phyloP scores from a whole-genome alignment of 192 early-diverging fungal genomes.

The Rhizophagus sp. region DNA sequence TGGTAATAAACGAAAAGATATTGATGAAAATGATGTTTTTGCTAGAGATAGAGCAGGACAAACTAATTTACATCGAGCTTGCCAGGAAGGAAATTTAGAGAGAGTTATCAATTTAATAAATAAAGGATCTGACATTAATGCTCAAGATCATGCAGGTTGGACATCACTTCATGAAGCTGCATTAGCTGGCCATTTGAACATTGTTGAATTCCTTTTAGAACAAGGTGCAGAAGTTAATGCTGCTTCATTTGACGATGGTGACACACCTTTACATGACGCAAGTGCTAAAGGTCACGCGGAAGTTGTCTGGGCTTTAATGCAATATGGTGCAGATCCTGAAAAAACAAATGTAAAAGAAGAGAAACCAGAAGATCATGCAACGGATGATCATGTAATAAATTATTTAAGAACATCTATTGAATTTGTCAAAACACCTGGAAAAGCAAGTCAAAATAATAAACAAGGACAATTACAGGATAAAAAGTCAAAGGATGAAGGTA shows the following conservation, averaged over 20 bases:
- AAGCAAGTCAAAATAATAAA: conserved; percentile 9
- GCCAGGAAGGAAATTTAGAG: conserved; percentile 52
- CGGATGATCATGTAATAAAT: background rate
- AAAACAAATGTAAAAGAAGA: conserved; percentile 52
- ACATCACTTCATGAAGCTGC: conserved; percentile 63
- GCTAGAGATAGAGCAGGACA: conserved; percentile 41
- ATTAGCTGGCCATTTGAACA: conserved; percentile 44
- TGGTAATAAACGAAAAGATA: background rate
- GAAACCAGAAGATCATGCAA: conserved; percentile 55
- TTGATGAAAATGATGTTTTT: conserved; percentile 24
- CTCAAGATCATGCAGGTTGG: conserved; percentile 65
- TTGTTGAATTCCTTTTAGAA: conserved; percentile 50
- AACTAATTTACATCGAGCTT: conserved; percentile 51
- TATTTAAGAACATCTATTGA: background rate
- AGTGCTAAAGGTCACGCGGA: conserved; percentile 55
- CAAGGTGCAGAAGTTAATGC: conserved; percentile 62
- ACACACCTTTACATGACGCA: conserved; percentile 69
- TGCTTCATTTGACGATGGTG: conserved; percentile 51
- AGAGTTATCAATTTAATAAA: conserved; percentile 49
- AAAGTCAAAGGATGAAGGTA: background rate
- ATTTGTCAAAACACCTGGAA: background rate
- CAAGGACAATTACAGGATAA: conserved; percentile 3
- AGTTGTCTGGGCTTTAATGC: conserved; percentile 47
- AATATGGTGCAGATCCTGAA: conserved; percentile 49
- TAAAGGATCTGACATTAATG: conserved; percentile 68